Evolutionary conservation across 1,284 basidiomycete species (phyloP).

Genomic region (Uromyces viciae-fabae): DNA sequence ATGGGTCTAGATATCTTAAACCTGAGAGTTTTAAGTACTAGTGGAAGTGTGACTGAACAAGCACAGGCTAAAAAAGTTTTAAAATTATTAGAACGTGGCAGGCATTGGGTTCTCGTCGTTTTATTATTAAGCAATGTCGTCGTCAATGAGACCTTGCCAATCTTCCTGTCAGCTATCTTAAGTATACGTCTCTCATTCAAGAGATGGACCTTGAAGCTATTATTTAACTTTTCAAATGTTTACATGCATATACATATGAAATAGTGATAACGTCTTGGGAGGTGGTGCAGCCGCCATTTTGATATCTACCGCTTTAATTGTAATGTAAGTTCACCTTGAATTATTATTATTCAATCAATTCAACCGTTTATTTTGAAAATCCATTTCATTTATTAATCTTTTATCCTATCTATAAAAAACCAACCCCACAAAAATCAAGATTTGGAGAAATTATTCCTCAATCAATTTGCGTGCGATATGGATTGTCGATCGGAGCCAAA

Average conservation of each 20-base stretch:
- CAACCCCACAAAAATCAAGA: constrained; percentile 45
- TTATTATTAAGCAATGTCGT: constrained; percentile 58
- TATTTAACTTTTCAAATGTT: too few relatives aligned
- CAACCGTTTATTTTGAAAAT: not conserved
- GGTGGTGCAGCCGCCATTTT: constrained; percentile 43
- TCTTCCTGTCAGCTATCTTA: constrained; percentile 54
- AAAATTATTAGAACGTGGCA: constrained; percentile 56
- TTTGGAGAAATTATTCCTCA: constrained; percentile 55
- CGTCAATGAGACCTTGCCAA: constrained; percentile 59
- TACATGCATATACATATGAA: too few relatives aligned
- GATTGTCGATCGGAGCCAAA: constrained; percentile 58
- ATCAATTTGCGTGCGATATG: constrained; percentile 59
- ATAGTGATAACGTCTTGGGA: constrained; percentile 42
- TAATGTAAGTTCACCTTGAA: constrained; percentile 14
- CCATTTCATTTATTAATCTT: not conserved
- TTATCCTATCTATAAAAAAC: not conserved
- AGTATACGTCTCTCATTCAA: not conserved
- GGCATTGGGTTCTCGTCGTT: constrained; percentile 57
- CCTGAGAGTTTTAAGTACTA: constrained; percentile 55
- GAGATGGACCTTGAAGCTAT: not conserved
- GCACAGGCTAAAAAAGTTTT: constrained; percentile 57
- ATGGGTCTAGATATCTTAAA: constrained; percentile 95
- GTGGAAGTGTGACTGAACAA: constrained; percentile 56
- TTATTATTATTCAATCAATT: not conserved
- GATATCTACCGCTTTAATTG: constrained; percentile 42